Percentiles rank a stretch among this genome's conserved stretches.
These are phyloP conservation scores for Cyclostephanos tholiformis DNA, from an alignment of 108 stramenopile species.

Conservation along the genomic window DNA sequence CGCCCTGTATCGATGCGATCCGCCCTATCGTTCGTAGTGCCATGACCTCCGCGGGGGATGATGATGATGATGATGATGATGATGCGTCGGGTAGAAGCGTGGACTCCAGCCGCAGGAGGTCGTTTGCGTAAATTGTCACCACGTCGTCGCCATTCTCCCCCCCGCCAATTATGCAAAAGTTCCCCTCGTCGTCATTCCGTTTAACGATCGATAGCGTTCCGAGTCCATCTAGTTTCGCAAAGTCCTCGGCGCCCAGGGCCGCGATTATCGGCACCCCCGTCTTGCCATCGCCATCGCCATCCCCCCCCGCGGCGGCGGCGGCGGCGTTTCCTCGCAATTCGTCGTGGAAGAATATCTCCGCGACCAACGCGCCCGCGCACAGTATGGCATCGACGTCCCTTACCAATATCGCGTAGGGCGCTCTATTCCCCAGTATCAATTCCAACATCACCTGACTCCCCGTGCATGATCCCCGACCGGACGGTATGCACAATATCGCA, in stretches of 20 bases:
- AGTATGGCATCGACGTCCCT: constrained; percentile 69
- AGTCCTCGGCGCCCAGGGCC: constrained; percentile 28
- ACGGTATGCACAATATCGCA: constrained; percentile 68
- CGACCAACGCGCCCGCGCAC: constrained; percentile 72
- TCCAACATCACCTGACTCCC: constrained; percentile 82
- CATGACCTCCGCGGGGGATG: constrained; percentile 48
- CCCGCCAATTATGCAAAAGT: no score
- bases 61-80: background rate
- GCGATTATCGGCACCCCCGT: constrained; percentile 21
- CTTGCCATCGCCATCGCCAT: background rate
- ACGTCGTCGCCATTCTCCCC: background rate
- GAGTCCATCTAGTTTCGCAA: constrained; percentile 12
- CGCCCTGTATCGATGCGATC: constrained; percentile 54
- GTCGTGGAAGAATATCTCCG: constrained; percentile 65
- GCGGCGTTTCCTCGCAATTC: no score
- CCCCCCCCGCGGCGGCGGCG: background rate
- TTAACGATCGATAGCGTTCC: constrained; percentile 2
- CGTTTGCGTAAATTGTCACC: background rate
- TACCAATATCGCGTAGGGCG: constrained; percentile 66
- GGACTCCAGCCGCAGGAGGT: constrained; percentile 20
- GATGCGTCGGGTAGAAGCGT: background rate
- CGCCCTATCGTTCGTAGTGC: constrained; percentile 58
- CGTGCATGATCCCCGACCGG: constrained; percentile 83
- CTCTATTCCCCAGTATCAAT: constrained; percentile 65
- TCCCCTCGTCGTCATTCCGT: constrained; percentile 1